Percentiles rank a stretch among this genome's conserved stretches.
These are phyloP conservation scores for Mycosphaerella sp. DNA, from an alignment of 2,329 filamentous ascomycete genomes.

Conservation along the genomic window DNA sequence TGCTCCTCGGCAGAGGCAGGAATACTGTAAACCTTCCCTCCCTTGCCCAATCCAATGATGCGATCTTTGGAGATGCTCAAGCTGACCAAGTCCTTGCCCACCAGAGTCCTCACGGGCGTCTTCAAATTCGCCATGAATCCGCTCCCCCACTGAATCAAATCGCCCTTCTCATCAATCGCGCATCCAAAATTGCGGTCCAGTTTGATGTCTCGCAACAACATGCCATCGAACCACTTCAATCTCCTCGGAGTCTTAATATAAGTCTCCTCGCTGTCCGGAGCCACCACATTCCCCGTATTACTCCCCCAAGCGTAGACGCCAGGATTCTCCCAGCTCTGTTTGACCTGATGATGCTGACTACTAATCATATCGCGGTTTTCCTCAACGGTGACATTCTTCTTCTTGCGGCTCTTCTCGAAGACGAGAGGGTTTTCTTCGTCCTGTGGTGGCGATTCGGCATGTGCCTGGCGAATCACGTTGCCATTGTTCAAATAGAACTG, in stretches of 20 bases:
- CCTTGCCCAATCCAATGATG: slow-evolving; percentile 68
- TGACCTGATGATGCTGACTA: slow-evolving; percentile 81
- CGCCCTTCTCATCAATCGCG: slow-evolving; percentile 79
- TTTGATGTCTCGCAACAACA: slow-evolving; percentile 80
- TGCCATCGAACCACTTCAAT: slow-evolving; percentile 74
- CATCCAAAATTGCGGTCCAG: slow-evolving; percentile 74
- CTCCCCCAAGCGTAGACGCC: slow-evolving; percentile 93
- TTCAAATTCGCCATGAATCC: slow-evolving; percentile 61
- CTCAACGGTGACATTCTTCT: slow-evolving; percentile 53
- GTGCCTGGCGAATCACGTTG: slow-evolving; percentile 36
- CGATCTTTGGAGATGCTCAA: slow-evolving; percentile 74
- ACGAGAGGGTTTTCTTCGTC: slow-evolving; percentile 49
- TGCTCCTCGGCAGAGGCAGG: slow-evolving; percentile 71
- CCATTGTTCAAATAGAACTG: slow-evolving; percentile 40
- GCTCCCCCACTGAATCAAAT: slow-evolving; percentile 85
- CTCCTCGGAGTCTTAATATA: slow-evolving; percentile 74
- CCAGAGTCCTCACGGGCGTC: slow-evolving; percentile 64
- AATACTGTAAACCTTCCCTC: slow-evolving; percentile 76
- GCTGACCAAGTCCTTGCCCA: slow-evolving; percentile 71
- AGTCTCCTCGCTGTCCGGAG: slow-evolving; percentile 69
- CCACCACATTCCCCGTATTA: slow-evolving; percentile 77
- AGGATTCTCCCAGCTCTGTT: slow-evolving; percentile 71
- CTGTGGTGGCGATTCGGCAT: slow-evolving; percentile 46
- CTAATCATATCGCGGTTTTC: slow-evolving; percentile 70
- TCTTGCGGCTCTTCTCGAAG: slow-evolving; percentile 61